Conservation (phyloP, 75 land plant genomes). For the Ceratopteris richardii region DNA sequence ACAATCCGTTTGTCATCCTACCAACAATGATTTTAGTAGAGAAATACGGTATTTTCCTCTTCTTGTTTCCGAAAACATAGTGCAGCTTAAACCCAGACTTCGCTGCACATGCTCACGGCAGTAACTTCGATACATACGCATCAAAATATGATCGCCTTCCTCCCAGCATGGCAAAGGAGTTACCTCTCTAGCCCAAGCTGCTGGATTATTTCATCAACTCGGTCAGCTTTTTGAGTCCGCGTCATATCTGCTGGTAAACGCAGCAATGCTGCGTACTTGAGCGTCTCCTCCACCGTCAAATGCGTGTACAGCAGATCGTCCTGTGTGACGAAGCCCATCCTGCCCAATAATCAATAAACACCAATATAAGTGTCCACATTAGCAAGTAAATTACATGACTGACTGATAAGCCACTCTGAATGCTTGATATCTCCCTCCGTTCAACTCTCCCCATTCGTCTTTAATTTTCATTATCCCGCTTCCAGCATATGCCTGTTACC, state of each 20-base stretch:
- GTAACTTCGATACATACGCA: too few species aligned
- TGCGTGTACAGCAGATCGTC: conserved; percentile 54
- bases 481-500: too few species aligned
- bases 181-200: conserved; percentile 52
- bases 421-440: background rate
- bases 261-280: conserved; percentile 45
- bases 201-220: conserved; percentile 28
- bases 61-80: too few species aligned
- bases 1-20: too few species aligned
- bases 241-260: conserved; percentile 30
- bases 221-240: conserved; percentile 15
- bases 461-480: too few species aligned
- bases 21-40: too few species aligned
- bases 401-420: too few species aligned
- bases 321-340: conserved; percentile 61
- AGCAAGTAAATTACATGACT: background rate
- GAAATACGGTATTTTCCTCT: too few species aligned
- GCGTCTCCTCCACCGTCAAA: conserved; percentile 53
- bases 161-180: too few species aligned
- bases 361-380: background rate
- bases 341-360: conserved; percentile 4
- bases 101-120: too few species aligned
- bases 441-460: conserved; percentile 10
- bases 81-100: too few species aligned
- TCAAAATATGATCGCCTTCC: too few species aligned